Base-by-base conservation (phyloP, 371 early-diverging fungal species). In the Funneliformis caledonium region DNA sequence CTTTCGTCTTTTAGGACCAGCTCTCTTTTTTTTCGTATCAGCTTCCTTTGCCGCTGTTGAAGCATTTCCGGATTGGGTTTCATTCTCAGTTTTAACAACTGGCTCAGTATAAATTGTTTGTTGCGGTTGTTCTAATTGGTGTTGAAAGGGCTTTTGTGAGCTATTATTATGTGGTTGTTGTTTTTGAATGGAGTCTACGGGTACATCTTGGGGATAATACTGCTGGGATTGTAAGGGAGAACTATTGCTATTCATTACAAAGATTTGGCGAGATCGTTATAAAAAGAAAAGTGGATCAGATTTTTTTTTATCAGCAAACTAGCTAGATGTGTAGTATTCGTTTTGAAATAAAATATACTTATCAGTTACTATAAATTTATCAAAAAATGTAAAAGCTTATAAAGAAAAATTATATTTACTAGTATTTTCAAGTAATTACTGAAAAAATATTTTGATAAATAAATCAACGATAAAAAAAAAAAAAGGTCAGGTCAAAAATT, bases 1-100 rank as follows among this genome's bases (percentile, higher is more conserved):
- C 86, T 92, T 92, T 87, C 92, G 84, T 82, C 92, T 82, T 82
- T 92, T 92, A 22, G 92, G 91, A 2, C 91, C 92, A 43, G 89
- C 89, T 67, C 91, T 84, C 81, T 90, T 91, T 83, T 91, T 91
- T 83, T 91, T 92, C 78, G 87, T 80, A 45, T 88, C 89, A 3
- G 83, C 64, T n/a, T 81, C 82, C 14, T 84, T 76, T 16, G 31
- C 19, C 37, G 16, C 19, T 37, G 62, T 12, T 22, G 77, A 42
- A 92, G 93, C 5, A 86, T 85, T 76, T 5, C 42, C 42, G 19
- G 56, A 9, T 72, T 72, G 72, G 11, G 43, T 22, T 9, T 72
- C 72, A 26, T 48, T 19, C 12, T 72, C 72, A n/a, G 45, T 47
- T 45, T 72, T 72, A 11, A 72, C 22, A 8, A 47, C 5, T 12